Conservation (phyloP, 2,329 filamentous ascomycete species). For the Fusarium penzigii region DNA sequence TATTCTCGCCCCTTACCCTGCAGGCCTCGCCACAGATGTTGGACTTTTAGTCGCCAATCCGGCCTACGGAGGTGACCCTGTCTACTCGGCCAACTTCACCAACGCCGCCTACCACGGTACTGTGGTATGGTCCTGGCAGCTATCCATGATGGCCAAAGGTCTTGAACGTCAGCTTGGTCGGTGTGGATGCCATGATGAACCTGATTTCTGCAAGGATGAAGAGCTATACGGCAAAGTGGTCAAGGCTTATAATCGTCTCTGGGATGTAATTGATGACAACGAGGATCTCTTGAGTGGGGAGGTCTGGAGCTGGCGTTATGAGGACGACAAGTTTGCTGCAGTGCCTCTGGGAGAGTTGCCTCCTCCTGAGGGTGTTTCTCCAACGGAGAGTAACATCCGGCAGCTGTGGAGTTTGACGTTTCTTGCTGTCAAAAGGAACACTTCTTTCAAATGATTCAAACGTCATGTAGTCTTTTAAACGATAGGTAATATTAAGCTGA, state of each 20-base stretch:
- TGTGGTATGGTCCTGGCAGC: slow-evolving; percentile 65
- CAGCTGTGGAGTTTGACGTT: slow-evolving; percentile 24
- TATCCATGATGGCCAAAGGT: slow-evolving; percentile 65
- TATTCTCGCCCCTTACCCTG: slow-evolving; percentile 58
- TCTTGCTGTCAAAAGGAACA: slow-evolving; percentile 17
- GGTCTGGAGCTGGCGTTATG: slow-evolving; percentile 64
- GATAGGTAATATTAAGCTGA: background rate
- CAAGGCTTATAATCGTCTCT: slow-evolving; percentile 59
- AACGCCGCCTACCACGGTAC: slow-evolving; percentile 62
- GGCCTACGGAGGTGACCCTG: slow-evolving; percentile 50
- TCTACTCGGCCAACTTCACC: slow-evolving; percentile 53
- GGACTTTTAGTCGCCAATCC: slow-evolving; percentile 64
- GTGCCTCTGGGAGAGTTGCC: slow-evolving; percentile 21
- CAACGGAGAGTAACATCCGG: slow-evolving; percentile 20
- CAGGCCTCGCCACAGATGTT: slow-evolving; percentile 56
- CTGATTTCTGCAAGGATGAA: slow-evolving; percentile 52
- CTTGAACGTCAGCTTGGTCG: slow-evolving; percentile 57
- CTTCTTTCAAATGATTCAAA: background rate
- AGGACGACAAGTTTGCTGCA: slow-evolving; percentile 17
- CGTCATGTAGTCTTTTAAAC: background rate
- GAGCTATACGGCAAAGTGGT: slow-evolving; percentile 46
- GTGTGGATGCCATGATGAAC: slow-evolving; percentile 38
- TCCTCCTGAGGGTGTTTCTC: slow-evolving; percentile 12
- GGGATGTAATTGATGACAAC: slow-evolving; percentile 62
- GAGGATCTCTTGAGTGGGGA: slow-evolving; percentile 51